Evolutionary conservation across 495 filamentous ascomycete species (phyloP), one percentile per base, ranked within the genome.

Genomic region (Aspergillus incahuasiensis): DNA sequence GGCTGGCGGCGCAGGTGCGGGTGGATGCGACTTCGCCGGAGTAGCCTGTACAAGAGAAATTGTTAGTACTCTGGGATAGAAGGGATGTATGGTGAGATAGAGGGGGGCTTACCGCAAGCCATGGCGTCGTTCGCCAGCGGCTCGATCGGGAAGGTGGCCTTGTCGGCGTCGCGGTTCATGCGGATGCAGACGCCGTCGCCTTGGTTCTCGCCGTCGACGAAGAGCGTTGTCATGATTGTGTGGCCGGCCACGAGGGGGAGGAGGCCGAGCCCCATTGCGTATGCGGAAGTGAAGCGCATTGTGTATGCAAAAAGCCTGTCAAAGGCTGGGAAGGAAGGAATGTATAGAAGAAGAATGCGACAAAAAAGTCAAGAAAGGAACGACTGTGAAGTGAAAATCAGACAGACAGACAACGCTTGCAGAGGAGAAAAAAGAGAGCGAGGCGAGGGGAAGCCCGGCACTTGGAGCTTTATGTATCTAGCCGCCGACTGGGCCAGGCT

Each of bases 141-240:
- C 2, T 62, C 64, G 35, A 70, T 63, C 5, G 87, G 88, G 30
- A 60, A 63, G 6, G 78, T 87, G 43, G 74, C 72, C 6, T 71
- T 70, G 1, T 57, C 62, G 3, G 71, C 63, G 51, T 79, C 70
- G 48, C 71, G 77, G 46, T 78, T 76, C 78, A 86, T 85, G n/a
- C 87, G 81, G 24, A 91, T 74, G 61, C 86, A 89, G 42, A 78
- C 82, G 0, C 82, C 88, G 63, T 83, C 79, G 44, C 89, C 89
- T 62, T 89, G 82, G 59, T 78, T 72, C 21, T 79, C 74, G 54
- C 80, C 83, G 63, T 87, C 71, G 61, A 91, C 68, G 53, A 77
- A 85, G 56, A 91, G 74, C 19, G 81, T 86, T 6, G 85, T 86
- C 60, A 89, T 81, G 45, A 81, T 64, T 16, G 87, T 88, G 57